These are phyloP conservation scores for Fusarium sp. DNA, from an alignment of 2,329 filamentous ascomycete genomes.

Conservation along the genomic window DNA sequence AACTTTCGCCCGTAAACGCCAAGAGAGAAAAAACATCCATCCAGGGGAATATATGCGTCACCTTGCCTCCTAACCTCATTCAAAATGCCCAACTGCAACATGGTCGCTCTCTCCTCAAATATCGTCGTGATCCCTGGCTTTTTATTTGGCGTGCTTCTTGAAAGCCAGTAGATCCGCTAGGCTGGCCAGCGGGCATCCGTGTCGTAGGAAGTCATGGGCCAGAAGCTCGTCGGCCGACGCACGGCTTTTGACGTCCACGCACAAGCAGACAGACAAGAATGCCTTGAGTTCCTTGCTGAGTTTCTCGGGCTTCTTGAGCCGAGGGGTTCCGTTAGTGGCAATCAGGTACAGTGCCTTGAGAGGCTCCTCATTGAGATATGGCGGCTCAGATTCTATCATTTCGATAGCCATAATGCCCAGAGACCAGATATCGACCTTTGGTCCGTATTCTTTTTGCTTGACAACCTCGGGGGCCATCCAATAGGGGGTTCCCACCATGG, in stretches of 20 bases:
- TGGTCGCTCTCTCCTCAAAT: slow-evolving; percentile 34
- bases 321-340: slow-evolving; percentile 95
- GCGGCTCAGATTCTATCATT: slow-evolving; percentile 99
- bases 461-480: slow-evolving; percentile 99
- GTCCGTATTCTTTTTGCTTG: slow-evolving; percentile 98
- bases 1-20: slow-evolving; percentile 45
- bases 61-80: slow-evolving; percentile 41
- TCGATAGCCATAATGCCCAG: slow-evolving; percentile 99
- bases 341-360: slow-evolving; percentile 97
- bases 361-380: slow-evolving; percentile 97
- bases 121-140: slow-evolving; percentile 18
- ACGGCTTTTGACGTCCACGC: slow-evolving; percentile 94
- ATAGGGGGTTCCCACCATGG: slow-evolving; percentile 99
- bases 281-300: slow-evolving; percentile 97
- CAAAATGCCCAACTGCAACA: slow-evolving; percentile 39
- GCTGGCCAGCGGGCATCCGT: slow-evolving; percentile 84
- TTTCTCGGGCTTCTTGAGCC: slow-evolving; percentile 98
- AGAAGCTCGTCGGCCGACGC: slow-evolving; percentile 91
- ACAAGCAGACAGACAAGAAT: slow-evolving; percentile 95
- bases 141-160: slow-evolving; percentile 76
- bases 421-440: slow-evolving; percentile 99
- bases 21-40: slow-evolving; percentile 42
- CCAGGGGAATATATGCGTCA: slow-evolving; percentile 46
- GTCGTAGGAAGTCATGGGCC: slow-evolving; percentile 92
- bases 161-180: slow-evolving; percentile 89